Evolutionary conservation across 805 yeast species (phyloP).

Genomic region (Schizosaccharomyces octosporus): DNA sequence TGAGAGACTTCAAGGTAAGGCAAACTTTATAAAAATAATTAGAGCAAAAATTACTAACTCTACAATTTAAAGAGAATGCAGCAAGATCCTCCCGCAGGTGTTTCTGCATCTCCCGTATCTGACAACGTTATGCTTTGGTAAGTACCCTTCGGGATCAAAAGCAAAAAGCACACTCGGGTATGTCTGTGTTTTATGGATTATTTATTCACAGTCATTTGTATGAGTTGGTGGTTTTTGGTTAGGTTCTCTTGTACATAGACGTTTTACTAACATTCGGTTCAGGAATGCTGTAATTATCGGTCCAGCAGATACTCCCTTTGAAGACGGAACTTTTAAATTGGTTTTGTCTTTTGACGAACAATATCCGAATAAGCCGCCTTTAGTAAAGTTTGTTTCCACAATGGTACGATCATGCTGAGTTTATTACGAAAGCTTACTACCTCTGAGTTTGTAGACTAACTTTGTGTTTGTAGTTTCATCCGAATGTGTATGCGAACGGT

Average conservation of each 20-base stretch:
- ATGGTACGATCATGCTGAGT: constrained; percentile 21
- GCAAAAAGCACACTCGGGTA: background rate
- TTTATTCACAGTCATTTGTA: background rate
- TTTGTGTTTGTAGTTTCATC: constrained; percentile 37
- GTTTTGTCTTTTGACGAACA: constrained; percentile 81
- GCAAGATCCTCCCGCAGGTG: constrained; percentile 94
- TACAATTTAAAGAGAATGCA: constrained; percentile 45
- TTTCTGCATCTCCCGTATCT: constrained; percentile 86
- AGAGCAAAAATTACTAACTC: background rate
- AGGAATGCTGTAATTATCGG: constrained; percentile 91
- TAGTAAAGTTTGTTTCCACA: constrained; percentile 67
- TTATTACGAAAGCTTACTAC: background rate
- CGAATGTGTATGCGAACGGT: constrained; percentile 87
- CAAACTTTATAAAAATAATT: background rate
- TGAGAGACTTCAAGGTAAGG: constrained; percentile 84
- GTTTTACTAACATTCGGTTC: background rate
- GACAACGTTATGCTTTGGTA: constrained; percentile 87
- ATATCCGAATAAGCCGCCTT: constrained; percentile 91
- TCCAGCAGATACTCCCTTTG: constrained; percentile 92
- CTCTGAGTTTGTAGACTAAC: background rate
- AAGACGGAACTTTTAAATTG: constrained; percentile 85
- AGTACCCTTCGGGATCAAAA: constrained; percentile 6
- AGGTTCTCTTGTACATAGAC: background rate
- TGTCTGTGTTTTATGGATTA: no score
- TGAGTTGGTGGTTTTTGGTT: constrained; percentile 1